These are phyloP conservation scores for Panellus pusillus DNA, from an alignment of 768 basidiomycete species.

Conservation along the genomic window DNA sequence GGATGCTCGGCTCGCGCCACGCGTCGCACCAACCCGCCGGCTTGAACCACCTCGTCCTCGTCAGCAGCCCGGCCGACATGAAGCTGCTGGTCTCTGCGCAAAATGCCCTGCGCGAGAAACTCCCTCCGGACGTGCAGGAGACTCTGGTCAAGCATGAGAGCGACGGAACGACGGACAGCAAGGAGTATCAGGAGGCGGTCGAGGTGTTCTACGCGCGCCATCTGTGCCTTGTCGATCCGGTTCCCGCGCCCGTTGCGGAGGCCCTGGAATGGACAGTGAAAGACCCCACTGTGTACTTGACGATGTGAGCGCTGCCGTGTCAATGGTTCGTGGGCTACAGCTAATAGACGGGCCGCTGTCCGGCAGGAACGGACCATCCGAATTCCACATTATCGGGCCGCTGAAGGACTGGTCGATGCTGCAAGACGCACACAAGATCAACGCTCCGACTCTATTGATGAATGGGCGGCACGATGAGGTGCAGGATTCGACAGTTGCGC, in stretches of 20 bases:
- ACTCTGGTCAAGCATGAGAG: conserved; percentile 30
- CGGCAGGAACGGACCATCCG: conserved; percentile 26
- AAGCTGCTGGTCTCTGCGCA: conserved; percentile 36
- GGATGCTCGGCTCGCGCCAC: conserved; percentile 46
- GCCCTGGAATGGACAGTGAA: conserved; percentile 26
- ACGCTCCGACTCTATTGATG: conserved; percentile 31
- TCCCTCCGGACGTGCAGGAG: conserved; percentile 35
- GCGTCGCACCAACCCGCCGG: conserved; percentile 43
- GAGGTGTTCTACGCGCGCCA: conserved; percentile 28
- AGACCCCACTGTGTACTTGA: conserved; percentile 37
- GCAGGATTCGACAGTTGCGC: conserved; percentile 30
- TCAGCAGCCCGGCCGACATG: conserved; percentile 46
- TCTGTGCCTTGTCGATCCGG: conserved; percentile 27
- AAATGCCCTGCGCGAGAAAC: conserved; percentile 24
- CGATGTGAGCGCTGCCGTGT: conserved; percentile 27
- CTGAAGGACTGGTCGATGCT: conserved; percentile 36
- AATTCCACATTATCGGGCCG: conserved; percentile 31
- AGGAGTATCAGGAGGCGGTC: conserved; percentile 33
- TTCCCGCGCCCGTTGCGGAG: conserved; percentile 27
- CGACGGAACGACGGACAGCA: conserved; percentile 27
- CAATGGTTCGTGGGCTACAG: neutral
- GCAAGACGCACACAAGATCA: conserved; percentile 31
- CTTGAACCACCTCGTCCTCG: conserved; percentile 45
- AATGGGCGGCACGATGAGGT: conserved; percentile 39
- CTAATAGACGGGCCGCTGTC: neutral